Percentiles rank a stretch among this genome's conserved stretches.
Conservation (phyloP, 116 monocot species). For the Papilionanthe hybrid region DNA sequence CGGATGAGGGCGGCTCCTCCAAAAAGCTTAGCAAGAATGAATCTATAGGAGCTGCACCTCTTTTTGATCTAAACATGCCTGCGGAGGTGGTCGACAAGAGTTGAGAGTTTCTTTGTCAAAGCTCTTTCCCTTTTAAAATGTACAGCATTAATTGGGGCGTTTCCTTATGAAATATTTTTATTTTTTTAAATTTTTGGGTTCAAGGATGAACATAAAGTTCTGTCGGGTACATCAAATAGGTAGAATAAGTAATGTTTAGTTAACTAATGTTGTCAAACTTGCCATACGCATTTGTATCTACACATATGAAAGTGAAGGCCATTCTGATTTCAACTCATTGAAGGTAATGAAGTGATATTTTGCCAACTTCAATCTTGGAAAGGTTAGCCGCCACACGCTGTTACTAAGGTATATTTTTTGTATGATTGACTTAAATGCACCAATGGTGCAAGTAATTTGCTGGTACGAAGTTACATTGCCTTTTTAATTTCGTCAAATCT, state of each 20-base stretch:
- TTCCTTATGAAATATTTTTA: not conserved
- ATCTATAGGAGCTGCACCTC: slow-evolving; percentile 11
- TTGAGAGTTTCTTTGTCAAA: not conserved
- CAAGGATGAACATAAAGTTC: not conserved
- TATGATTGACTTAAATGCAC: too few relatives aligned
- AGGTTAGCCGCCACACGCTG: too few relatives aligned
- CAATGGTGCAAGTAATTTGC: too few relatives aligned
- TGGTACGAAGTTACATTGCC: too few relatives aligned
- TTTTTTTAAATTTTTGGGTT: not conserved
- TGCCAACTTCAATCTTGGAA: too few relatives aligned
- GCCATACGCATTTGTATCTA: not conserved
- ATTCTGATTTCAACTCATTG: too few relatives aligned
- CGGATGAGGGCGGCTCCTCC: slow-evolving; percentile 31
- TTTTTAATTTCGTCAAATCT: too few relatives aligned
- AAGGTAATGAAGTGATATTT: too few relatives aligned
- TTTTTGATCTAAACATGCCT: slow-evolving; percentile 73
- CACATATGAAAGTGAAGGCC: not conserved
- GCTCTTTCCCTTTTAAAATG: slow-evolving; percentile 22
- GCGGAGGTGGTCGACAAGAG: slow-evolving; percentile 43
- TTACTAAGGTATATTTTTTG: too few relatives aligned
- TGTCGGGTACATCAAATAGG: not conserved
- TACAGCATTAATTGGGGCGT: slow-evolving; percentile 34
- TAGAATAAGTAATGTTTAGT: not conserved
- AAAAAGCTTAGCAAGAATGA: slow-evolving; percentile 40
- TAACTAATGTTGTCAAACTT: not conserved